Evolutionary conservation across 768 basidiomycete genomes (phyloP).

Genomic region (Mrakia frigida): DNA sequence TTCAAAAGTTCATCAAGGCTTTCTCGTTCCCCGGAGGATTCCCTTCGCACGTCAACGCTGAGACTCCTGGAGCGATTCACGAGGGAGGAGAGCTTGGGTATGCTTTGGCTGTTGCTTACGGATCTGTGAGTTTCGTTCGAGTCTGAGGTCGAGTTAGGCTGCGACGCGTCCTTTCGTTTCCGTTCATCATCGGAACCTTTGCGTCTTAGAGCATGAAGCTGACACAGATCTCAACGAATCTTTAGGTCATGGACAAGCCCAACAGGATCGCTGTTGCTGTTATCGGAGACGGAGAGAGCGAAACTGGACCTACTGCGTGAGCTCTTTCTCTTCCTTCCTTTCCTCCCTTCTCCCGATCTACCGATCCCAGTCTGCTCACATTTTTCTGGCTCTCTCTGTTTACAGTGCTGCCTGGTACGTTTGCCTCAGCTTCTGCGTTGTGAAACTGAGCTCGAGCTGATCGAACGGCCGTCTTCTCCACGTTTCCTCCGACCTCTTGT

Average conservation of each 20-base stretch:
- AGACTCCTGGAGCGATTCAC: constrained; percentile 84
- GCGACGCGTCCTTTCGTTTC: too few species aligned
- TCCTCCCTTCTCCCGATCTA: constrained; percentile 26
- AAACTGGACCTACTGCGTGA: constrained; percentile 44
- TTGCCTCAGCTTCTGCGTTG: too few species aligned
- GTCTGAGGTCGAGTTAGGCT: too few species aligned
- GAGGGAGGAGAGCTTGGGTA: constrained; percentile 87
- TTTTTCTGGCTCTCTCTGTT: too few species aligned
- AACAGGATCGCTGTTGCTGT: constrained; percentile 73
- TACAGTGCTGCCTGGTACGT: constrained; percentile 56
- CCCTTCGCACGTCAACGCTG: constrained; percentile 60
- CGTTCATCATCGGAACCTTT: too few species aligned
- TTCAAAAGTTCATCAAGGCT: constrained; percentile 57
- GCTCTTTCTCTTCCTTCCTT: too few species aligned
- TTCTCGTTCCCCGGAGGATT: constrained; percentile 82
- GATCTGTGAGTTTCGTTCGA: constrained; percentile 18
- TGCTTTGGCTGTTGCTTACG: constrained; percentile 52
- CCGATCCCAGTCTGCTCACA: too few species aligned
- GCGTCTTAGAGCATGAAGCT: not conserved
- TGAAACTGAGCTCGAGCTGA: too few species aligned
- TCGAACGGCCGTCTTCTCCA: too few species aligned
- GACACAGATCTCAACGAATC: not conserved
- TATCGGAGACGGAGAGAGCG: constrained; percentile 80
- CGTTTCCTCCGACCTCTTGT: too few species aligned
- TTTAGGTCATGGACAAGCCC: constrained; percentile 72